These are phyloP conservation scores for Dryadomyces sulphureus DNA, from an alignment of 2,329 filamentous ascomycete species.

Conservation along the genomic window DNA sequence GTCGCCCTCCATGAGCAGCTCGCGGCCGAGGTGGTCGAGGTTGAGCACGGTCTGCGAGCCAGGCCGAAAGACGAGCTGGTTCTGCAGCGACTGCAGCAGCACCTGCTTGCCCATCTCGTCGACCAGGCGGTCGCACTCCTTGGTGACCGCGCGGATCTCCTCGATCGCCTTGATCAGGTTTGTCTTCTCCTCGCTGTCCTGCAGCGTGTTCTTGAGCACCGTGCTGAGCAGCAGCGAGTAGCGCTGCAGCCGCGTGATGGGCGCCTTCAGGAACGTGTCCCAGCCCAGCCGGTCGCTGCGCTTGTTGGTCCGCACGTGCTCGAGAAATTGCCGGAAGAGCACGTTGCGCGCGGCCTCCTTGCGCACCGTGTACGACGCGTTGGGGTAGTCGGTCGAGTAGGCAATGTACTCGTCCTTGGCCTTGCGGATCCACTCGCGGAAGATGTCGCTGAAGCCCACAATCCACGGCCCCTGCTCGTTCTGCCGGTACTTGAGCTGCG, in stretches of 20 bases:
- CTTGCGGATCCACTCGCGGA: conserved; percentile 96
- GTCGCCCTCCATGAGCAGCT: conserved; percentile 80
- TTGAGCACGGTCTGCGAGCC: conserved; percentile 85
- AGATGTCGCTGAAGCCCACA: conserved; percentile 86
- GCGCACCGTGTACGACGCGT: conserved; percentile 68
- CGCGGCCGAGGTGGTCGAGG: conserved; percentile 81
- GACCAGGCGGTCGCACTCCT: conserved; percentile 85
- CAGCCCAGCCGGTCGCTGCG: conserved; percentile 73
- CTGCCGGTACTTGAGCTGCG: conserved; percentile 91
- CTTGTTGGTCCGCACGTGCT: conserved; percentile 64
- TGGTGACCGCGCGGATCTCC: conserved; percentile 77
- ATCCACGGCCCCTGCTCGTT: conserved; percentile 95
- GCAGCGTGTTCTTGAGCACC: conserved; percentile 68
- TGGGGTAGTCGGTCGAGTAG: conserved; percentile 78
- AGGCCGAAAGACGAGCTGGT: conserved; percentile 71
- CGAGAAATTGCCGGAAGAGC: conserved; percentile 73
- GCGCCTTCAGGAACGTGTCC: conserved; percentile 87
- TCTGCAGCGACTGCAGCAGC: conserved; percentile 67
- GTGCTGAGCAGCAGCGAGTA: conserved; percentile 74
- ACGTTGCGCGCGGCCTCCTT: conserved; percentile 75
- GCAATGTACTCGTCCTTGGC: conserved; percentile 80
- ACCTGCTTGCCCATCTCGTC: conserved; percentile 88
- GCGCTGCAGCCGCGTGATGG: conserved; percentile 81
- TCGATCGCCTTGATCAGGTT: conserved; percentile 75
- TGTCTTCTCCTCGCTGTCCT: conserved; percentile 77